phyloP scores from a whole-genome alignment of 2,329 filamentous ascomycete genomes.

The Fusarium paranaense region DNA sequence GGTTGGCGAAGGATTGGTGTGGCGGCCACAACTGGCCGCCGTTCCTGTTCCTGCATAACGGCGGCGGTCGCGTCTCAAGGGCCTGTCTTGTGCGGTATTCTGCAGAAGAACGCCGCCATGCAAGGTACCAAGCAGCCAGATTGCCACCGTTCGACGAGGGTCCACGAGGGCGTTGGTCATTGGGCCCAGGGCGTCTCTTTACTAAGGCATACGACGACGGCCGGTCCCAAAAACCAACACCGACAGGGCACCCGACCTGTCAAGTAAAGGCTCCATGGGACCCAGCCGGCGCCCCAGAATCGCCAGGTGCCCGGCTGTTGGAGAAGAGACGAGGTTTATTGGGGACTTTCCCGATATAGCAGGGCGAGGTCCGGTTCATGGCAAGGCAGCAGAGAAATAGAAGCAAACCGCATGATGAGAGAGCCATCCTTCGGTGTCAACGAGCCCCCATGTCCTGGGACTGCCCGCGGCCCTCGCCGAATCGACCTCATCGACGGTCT shows the following conservation, averaged over 20 bases:
- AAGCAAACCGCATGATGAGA: conserved; percentile 12
- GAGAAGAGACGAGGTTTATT: conserved; percentile 14
- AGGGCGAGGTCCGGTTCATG: conserved; percentile 6
- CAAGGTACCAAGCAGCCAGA: conserved; percentile 42
- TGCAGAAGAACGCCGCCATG: conserved; percentile 41
- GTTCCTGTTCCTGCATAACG: conserved; percentile 47
- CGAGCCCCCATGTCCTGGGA: conserved; percentile 28
- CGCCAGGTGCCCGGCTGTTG: conserved; percentile 27
- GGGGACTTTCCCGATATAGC: conserved; percentile 21
- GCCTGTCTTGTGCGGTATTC: conserved; percentile 24
- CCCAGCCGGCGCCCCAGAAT: conserved; percentile 23
- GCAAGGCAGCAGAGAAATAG: conserved; percentile 10
- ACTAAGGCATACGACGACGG: conserved; percentile 18
- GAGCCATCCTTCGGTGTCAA: conserved; percentile 21
- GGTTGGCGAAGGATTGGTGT: conserved; percentile 26
- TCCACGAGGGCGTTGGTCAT: conserved; percentile 22
- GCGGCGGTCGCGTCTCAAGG: conserved; percentile 34
- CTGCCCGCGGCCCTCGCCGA: conserved; percentile 1
- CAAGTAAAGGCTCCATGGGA: conserved; percentile 12
- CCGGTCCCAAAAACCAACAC: conserved; percentile 26
- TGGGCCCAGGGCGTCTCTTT: conserved; percentile 13
- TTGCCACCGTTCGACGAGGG: conserved; percentile 24
- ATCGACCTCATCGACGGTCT: conserved; percentile 14
- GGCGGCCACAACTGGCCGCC: conserved; percentile 35
- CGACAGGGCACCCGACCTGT: conserved; percentile 21